These are phyloP conservation scores for Populus nigra DNA, from an alignment of 345 rosid genomes.

Conservation along the genomic window DNA sequence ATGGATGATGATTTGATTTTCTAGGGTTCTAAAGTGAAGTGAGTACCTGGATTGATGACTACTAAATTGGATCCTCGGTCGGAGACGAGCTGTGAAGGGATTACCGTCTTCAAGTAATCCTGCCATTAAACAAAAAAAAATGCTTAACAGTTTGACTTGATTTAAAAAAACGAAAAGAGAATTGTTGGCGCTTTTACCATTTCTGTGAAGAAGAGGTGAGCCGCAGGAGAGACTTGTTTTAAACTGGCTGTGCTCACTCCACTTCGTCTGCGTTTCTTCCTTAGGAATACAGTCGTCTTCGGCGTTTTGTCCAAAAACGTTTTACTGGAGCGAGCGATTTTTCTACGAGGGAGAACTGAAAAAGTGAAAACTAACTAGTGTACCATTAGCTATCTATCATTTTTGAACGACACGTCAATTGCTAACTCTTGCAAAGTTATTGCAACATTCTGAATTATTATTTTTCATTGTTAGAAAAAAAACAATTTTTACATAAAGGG, in stretches of 20 bases:
- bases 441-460: too few relatives aligned
- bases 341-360: not conserved
- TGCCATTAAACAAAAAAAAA: slow-evolving; percentile 15
- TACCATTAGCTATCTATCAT: not conserved
- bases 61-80: slow-evolving; percentile 91
- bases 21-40: not conserved
- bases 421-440: too few relatives aligned
- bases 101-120: slow-evolving; percentile 94
- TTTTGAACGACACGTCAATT: too few relatives aligned
- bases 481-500: too few relatives aligned
- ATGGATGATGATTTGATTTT: not conserved
- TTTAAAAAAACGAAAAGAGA: not conserved
- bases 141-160: not conserved
- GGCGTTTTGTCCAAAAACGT: not conserved
- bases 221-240: not conserved
- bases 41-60: slow-evolving; percentile 77
- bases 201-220: not conserved
- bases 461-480: too few relatives aligned
- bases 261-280: not conserved
- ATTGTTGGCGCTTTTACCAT: not conserved
- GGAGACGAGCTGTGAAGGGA: slow-evolving; percentile 75
- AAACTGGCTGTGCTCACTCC: not conserved
- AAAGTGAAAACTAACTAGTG: not conserved
- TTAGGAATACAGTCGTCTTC: not conserved
- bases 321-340: not conserved